These are phyloP conservation scores for Porodaedalea pini DNA, from an alignment of 1,284 basidiomycete species.

Conservation along the genomic window DNA sequence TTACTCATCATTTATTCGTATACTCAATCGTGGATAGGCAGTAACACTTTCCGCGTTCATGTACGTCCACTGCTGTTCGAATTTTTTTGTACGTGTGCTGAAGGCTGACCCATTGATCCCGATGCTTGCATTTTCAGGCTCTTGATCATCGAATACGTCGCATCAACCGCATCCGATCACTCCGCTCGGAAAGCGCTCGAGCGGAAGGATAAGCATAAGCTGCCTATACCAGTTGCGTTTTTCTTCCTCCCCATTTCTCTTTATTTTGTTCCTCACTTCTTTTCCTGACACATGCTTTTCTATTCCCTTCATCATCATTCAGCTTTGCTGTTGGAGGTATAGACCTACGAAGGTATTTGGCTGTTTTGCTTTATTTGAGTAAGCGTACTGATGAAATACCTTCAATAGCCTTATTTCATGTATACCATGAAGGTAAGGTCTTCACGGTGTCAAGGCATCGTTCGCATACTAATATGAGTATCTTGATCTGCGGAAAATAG, in stretches of 20 bases:
- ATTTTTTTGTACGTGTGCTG: conserved; percentile 23
- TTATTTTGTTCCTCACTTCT: neutral
- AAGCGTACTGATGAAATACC: conserved; percentile 8
- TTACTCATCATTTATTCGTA: conserved; percentile 22
- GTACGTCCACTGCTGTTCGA: conserved; percentile 41
- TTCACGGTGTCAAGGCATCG: conserved; percentile 21
- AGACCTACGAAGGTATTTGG: conserved; percentile 69
- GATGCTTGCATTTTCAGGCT: conserved; percentile 43
- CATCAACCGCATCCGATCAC: conserved; percentile 58
- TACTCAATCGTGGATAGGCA: conserved; percentile 46
- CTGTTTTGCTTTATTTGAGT: neutral
- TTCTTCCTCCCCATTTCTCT: neutral
- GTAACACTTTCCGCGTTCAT: conserved; percentile 77
- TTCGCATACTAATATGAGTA: neutral
- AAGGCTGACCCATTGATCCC: neutral
- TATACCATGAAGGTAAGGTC: conserved; percentile 81
- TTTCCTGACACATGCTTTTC: too few relatives aligned
- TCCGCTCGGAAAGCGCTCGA: conserved; percentile 62
- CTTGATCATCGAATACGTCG: conserved; percentile 82
- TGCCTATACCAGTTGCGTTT: conserved; percentile 66
- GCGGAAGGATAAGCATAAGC: conserved; percentile 73
- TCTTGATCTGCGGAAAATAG: conserved; percentile 31
- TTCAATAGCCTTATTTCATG: conserved; percentile 74
- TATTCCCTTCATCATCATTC: conserved; percentile 9
- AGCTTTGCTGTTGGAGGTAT: conserved; percentile 76